These are phyloP conservation scores for Thymus mandschuricus DNA, from an alignment of 257 asterid species.

Conservation along the genomic window DNA sequence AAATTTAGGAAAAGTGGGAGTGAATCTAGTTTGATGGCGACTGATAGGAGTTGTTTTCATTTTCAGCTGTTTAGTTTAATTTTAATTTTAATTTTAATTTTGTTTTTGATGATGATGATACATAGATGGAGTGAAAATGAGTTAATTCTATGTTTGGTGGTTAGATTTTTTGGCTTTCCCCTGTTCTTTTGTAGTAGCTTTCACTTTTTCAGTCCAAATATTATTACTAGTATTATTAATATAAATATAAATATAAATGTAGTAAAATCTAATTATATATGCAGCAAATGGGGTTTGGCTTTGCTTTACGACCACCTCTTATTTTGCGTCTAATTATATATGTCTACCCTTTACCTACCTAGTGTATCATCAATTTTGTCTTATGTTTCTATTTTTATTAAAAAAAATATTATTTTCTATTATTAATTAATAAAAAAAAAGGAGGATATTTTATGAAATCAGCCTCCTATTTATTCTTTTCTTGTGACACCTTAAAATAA, in stretches of 20 bases:
- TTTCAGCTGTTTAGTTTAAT: slow-evolving; percentile 43
- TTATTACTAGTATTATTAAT: slow-evolving; percentile 5
- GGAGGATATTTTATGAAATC: no score
- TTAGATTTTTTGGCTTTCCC: slow-evolving; percentile 30
- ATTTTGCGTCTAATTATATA: slow-evolving; percentile 24
- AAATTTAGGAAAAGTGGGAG: neutral
- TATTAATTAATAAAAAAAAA: no score
- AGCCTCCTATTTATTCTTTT: no score
- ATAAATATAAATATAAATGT: no score
- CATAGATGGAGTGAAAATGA: slow-evolving; percentile 77
- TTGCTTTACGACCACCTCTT: slow-evolving; percentile 36
- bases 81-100: slow-evolving; percentile 17
- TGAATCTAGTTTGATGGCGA: slow-evolving; percentile 35
- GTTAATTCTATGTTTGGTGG: slow-evolving; percentile 63
- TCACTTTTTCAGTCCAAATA: slow-evolving; percentile 34
- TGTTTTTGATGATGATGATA: slow-evolving; percentile 23
- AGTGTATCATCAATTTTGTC: neutral
- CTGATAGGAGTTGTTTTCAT: slow-evolving; percentile 45
- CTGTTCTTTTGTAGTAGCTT: slow-evolving; percentile 36
- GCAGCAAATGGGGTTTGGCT: slow-evolving; percentile 15
- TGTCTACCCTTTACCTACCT: neutral
- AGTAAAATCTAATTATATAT: slow-evolving; percentile 29
- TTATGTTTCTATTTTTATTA: neutral
- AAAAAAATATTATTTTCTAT: no score
- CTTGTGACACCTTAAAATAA: no score